Evolutionary conservation across 2,329 filamentous ascomycete genomes (phyloP).

Genomic region (Microsporum canis): DNA sequence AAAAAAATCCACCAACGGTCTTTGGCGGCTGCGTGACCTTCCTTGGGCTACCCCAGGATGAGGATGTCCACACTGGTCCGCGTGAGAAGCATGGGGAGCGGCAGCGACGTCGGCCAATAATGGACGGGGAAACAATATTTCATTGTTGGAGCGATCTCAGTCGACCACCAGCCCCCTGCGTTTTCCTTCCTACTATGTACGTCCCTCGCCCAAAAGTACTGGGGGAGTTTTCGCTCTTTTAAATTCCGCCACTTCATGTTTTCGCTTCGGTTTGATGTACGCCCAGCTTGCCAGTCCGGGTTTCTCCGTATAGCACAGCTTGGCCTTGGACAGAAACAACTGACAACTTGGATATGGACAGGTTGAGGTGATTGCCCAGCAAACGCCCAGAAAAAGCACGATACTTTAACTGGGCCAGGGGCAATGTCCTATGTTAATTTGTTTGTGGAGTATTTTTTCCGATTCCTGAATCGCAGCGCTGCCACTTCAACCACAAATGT

Average conservation of each 20-base stretch:
- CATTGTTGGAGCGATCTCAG: neutral
- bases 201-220: neutral
- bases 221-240: neutral
- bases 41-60: neutral
- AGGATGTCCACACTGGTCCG: neutral
- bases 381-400: neutral
- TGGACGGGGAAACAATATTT: neutral
- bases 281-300: neutral
- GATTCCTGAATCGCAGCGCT: neutral
- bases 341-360: neutral
- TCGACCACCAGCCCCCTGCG: neutral
- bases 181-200: neutral
- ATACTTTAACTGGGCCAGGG: neutral
- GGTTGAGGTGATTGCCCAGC: neutral
- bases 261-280: neutral
- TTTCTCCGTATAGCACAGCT: neutral
- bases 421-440: neutral
- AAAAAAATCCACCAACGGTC: neutral
- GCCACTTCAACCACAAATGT: neutral
- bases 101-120: neutral
- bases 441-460: neutral
- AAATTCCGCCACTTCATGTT: neutral
- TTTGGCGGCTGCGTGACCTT: conserved; percentile 2
- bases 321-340: neutral
- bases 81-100: neutral